Evolutionary conservation across 1,284 basidiomycete species (phyloP).

Genomic region (Gymnopus androsaceus): DNA sequence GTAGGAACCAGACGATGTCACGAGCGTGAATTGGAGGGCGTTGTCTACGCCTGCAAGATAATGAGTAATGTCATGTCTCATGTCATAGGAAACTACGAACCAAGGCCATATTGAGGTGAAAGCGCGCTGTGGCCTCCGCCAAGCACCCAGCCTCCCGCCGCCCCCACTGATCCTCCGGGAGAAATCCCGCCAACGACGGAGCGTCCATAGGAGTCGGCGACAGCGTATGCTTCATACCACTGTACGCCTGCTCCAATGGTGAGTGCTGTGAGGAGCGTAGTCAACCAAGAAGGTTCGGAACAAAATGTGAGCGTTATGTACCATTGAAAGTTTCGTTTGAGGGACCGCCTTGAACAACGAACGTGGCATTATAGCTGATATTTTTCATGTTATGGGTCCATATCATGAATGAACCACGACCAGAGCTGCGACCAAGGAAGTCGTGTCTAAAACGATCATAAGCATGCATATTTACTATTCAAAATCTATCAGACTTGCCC

Average conservation of each 20-base stretch:
- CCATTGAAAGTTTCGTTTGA: conserved; percentile 19
- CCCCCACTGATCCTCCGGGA: conserved; percentile 31
- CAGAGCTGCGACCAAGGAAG: conserved; percentile 40
- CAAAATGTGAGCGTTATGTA: too few relatives aligned
- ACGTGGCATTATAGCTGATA: conserved; percentile 32
- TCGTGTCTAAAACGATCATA: conserved; percentile 29
- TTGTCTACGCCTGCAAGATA: conserved; percentile 42
- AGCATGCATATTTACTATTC: neutral
- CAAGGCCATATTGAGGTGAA: conserved; percentile 44
- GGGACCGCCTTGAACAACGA: conserved; percentile 33
- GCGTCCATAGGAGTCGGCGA: conserved; percentile 32
- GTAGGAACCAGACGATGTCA: conserved; percentile 37
- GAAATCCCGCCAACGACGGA: conserved; percentile 42
- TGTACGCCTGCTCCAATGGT: conserved; percentile 40
- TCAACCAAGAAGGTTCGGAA: too few relatives aligned
- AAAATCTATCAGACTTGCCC: conserved; percentile 31
- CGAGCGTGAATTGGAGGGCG: conserved; percentile 40
- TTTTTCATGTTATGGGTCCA: conserved; percentile 43
- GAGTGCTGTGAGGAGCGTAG: conserved; percentile 24
- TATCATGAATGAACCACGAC: conserved; percentile 36
- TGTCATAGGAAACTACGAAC: conserved; percentile 25
- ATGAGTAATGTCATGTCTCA: neutral
- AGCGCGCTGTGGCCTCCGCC: conserved; percentile 20
- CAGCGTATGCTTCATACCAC: conserved; percentile 37
- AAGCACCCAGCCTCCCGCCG: conserved; percentile 14